Evolutionary conservation across 371 early-diverging fungal genomes (phyloP).

Genomic region (Nematocida sp.): DNA sequence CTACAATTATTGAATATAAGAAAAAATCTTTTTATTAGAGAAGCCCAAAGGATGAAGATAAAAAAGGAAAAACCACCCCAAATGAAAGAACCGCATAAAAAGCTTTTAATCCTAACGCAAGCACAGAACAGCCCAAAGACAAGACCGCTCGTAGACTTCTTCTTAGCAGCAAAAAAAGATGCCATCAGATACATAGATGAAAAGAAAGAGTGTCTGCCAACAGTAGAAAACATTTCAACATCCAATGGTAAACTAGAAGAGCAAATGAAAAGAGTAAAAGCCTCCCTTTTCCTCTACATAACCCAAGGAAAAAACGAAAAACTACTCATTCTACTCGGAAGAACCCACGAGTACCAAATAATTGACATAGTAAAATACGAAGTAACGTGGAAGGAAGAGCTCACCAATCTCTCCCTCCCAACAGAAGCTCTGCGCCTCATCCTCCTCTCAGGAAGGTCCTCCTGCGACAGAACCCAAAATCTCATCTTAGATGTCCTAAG

Average conservation of each 20-base stretch:
- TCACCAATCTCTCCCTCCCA: not conserved
- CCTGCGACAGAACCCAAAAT: not conserved
- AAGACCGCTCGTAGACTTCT: slow-evolving; percentile 11
- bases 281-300: slow-evolving; percentile 43
- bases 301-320: slow-evolving; percentile 9
- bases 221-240: slow-evolving; percentile 14
- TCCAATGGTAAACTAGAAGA: slow-evolving; percentile 49
- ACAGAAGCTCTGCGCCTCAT: not conserved
- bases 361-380: slow-evolving; percentile 32
- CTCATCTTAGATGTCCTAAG: slow-evolving; percentile 9
- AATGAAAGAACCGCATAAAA: slow-evolving; percentile 30
- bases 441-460: not conserved
- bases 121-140: slow-evolving; percentile 15
- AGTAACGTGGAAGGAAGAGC: not conserved
- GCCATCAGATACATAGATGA: slow-evolving; percentile 37
- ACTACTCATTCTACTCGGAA: slow-evolving; percentile 14
- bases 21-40: too few species aligned
- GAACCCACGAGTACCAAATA: slow-evolving; percentile 41
- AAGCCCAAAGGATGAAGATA: not conserved
- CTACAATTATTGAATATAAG: too few species aligned
- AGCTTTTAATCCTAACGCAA: slow-evolving; percentile 18
- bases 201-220: slow-evolving; percentile 27
- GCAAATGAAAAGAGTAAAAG: slow-evolving; percentile 16
- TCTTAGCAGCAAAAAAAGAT: slow-evolving; percentile 16
- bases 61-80: slow-evolving; percentile 35